Evolutionary conservation across 176 grass and related monocot species (phyloP).

Genomic region (Carex scoparia): DNA sequence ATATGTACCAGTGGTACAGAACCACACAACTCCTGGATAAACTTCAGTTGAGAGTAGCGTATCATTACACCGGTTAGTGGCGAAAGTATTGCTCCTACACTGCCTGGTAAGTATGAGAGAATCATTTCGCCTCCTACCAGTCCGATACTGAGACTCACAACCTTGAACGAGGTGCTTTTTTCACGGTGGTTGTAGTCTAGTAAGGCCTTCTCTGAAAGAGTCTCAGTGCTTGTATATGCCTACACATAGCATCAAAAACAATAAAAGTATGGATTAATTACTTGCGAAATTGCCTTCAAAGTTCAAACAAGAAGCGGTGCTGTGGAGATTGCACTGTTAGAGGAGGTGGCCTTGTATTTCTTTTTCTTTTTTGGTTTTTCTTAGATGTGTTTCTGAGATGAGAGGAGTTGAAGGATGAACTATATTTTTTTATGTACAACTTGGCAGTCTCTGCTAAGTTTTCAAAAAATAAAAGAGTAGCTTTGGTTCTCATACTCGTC

Average conservation of each 20-base stretch:
- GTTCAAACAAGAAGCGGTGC: background rate
- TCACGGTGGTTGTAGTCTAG: slow-evolving; percentile 28
- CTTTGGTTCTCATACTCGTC: background rate
- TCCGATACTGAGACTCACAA: slow-evolving; percentile 38
- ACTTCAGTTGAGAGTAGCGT: slow-evolving; percentile 13
- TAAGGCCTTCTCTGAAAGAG: slow-evolving; percentile 47
- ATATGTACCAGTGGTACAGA: slow-evolving; percentile 59
- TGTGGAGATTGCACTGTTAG: too few relatives aligned
- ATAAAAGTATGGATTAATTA: background rate
- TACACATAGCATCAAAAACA: background rate
- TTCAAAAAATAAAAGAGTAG: background rate
- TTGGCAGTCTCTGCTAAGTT: too few relatives aligned
- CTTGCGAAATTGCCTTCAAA: background rate
- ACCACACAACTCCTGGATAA: slow-evolving; percentile 52
- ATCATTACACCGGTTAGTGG: slow-evolving; percentile 30
- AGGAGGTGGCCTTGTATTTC: too few relatives aligned
- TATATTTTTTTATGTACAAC: too few relatives aligned
- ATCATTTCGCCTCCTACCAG: slow-evolving; percentile 49
- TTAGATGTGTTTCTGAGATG: too few relatives aligned
- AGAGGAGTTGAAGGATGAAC: too few relatives aligned
- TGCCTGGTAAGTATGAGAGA: slow-evolving; percentile 17
- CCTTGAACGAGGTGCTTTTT: slow-evolving; percentile 17
- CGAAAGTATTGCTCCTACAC: slow-evolving; percentile 18
- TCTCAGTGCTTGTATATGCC: slow-evolving; percentile 45
- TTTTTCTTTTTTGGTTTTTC: too few relatives aligned